These are phyloP conservation scores for Ustilago sp. DNA, from an alignment of 1,284 basidiomycete genomes.

Conservation along the genomic window DNA sequence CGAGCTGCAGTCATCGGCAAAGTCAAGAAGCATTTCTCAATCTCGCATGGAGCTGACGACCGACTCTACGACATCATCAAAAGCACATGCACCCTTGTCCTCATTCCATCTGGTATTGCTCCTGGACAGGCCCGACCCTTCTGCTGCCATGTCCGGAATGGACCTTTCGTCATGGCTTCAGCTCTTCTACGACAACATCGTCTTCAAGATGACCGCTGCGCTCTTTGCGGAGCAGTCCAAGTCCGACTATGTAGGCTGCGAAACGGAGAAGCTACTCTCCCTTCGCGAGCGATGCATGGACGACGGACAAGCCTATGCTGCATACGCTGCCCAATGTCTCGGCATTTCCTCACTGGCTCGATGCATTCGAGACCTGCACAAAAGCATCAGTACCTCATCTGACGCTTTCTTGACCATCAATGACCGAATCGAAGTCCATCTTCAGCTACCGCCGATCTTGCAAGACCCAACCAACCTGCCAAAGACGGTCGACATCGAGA, in stretches of 20 bases:
- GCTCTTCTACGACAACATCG: slow-evolving; percentile 66
- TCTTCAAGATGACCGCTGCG: slow-evolving; percentile 68
- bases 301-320: slow-evolving; percentile 53
- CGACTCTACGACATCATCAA: slow-evolving; percentile 10
- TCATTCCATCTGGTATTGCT: slow-evolving; percentile 67
- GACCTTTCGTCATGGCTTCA: slow-evolving; percentile 59
- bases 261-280: slow-evolving; percentile 53
- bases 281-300: slow-evolving; percentile 62
- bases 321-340: slow-evolving; percentile 50
- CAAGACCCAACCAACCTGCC: slow-evolving; percentile 47
- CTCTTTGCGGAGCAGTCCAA: slow-evolving; percentile 63
- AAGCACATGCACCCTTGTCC: slow-evolving; percentile 35
- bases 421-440: slow-evolving; percentile 59
- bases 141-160: slow-evolving; percentile 43
- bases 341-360: slow-evolving; percentile 60
- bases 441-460: slow-evolving; percentile 66
- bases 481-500: slow-evolving; percentile 60
- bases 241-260: slow-evolving; percentile 52
- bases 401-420: slow-evolving; percentile 63
- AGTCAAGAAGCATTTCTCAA: slow-evolving; percentile 17
- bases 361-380: slow-evolving; percentile 54
- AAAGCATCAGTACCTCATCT: slow-evolving; percentile 54
- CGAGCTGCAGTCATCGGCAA: background rate
- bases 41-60: slow-evolving; percentile 15
- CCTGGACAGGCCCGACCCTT: slow-evolving; percentile 64